Evolutionary conservation across 495 filamentous ascomycete genomes (phyloP).

Genomic region (Echria macrotheca): DNA sequence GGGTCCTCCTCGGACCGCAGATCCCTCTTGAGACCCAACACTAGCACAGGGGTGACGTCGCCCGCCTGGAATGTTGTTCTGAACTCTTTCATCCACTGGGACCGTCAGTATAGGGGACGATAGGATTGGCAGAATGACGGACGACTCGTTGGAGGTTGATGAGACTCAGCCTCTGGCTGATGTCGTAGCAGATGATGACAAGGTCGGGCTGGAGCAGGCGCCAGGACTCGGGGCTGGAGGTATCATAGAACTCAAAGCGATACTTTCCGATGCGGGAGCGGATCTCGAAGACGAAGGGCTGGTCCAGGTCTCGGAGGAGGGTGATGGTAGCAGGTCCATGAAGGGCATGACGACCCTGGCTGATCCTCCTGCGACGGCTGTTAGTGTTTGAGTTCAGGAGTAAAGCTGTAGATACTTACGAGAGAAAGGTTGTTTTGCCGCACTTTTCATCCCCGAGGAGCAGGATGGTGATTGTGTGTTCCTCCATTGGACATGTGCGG

Average conservation of each 20-base stretch:
- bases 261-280: conserved; percentile 55
- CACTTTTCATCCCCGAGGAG: conserved; percentile 74
- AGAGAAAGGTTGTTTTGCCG: conserved; percentile 85
- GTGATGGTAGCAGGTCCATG: conserved; percentile 38
- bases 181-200: conserved; percentile 75
- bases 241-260: conserved; percentile 75
- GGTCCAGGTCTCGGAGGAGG: conserved; percentile 67
- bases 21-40: conserved; percentile 80
- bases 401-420: conserved; percentile 67
- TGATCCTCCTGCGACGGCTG: conserved; percentile 40
- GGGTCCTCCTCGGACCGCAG: conserved; percentile 58
- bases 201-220: conserved; percentile 64
- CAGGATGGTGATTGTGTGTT: conserved; percentile 58
- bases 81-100: conserved; percentile 65
- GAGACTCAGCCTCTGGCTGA: conserved; percentile 61
- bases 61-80: conserved; percentile 57
- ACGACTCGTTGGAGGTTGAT: conserved; percentile 56
- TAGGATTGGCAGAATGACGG: conserved; percentile 22
- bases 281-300: conserved; percentile 79
- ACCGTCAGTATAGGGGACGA: conserved; percentile 4
- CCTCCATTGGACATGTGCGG: conserved; percentile 30
- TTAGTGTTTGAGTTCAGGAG: too few relatives aligned
- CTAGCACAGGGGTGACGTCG: conserved; percentile 59
- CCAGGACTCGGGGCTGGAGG: conserved; percentile 69
- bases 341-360: conserved; percentile 35